Evolutionary conservation across 306 rosid genomes (phyloP), one percentile per base, ranked within the genome.

Genomic region (Senna tora): DNA sequence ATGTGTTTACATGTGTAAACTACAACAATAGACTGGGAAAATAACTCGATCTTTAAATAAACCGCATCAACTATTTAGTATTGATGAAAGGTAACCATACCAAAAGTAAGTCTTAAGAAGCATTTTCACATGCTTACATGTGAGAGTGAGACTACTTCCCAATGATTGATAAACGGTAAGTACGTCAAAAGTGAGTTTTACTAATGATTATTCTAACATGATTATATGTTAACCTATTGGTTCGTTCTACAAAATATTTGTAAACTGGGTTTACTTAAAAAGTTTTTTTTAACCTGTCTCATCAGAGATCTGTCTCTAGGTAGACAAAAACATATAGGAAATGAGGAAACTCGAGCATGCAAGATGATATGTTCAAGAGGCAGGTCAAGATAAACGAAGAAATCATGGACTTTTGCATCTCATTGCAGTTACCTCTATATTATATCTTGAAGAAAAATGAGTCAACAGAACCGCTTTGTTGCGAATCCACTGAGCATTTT

Each of bases 391-490:
- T 12, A 53, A 63, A 1, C 30, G 6, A 20, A 30, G 58, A 62
- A 58, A 39, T 60, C 30, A 33, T 16, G 16, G 45, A 45, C 42
- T 11, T 20, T 75, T 28, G 53, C 64, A 70, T 69, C 65, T 36
- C 9, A 14, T 12, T 11, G 73, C 69, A 63, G 5, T 83, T 84
- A 94, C 98, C 98, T 89, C 98, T 71, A 89, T 4, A 75, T 66
- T 89, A 80, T 94, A 94, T 74, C 98, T 87, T 17, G 98, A 84
- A 21, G 98, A 94, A 84, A 94, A 94, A 87, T 91, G 98, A 59
- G 98, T 94, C 79, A 94, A 82, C 51, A 94, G 54, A 86, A 91
- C 82, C 6, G 96, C 81, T 81, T 94, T 94, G 83, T 89, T 94
- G 77, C 97, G 90, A 73, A 94, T 91, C 98, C 98, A 91, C 67